A percentile compares a stretch with the other conserved stretches of the same genome.
phyloP scores from a whole-genome alignment of 257 asterid genomes.

The Nemophila menziesii region DNA sequence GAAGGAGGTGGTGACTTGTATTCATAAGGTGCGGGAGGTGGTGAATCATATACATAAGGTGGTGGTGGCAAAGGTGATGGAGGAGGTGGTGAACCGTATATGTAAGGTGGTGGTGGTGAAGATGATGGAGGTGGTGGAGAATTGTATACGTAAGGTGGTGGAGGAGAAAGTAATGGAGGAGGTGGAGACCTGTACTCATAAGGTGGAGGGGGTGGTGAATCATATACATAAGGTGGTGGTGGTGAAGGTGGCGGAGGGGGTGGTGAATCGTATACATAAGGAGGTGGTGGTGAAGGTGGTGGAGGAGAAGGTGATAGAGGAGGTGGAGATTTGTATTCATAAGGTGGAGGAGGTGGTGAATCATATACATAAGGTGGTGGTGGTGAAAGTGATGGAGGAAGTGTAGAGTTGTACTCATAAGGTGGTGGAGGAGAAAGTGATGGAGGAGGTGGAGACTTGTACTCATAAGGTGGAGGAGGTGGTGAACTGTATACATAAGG shows the following conservation, averaged over 20 bases:
- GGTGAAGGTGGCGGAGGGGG: constrained; percentile 4
- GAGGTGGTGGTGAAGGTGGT: constrained; percentile 7
- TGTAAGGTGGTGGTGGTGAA: constrained; percentile 14
- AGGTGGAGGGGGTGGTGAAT: constrained; percentile 12
- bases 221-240: constrained; percentile 12
- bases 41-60: constrained; percentile 9
- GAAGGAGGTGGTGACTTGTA: too few relatives aligned
- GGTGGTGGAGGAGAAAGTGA: constrained; percentile 18
- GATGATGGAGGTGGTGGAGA: too few relatives aligned
- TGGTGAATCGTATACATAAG: constrained; percentile 12
- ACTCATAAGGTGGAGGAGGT: constrained; percentile 15
- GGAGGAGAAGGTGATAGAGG: constrained; percentile 24
- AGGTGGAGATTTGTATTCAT: constrained; percentile 19
- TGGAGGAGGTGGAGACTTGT: constrained; percentile 24
- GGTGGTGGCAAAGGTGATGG: neutral
- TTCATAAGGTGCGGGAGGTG: constrained; percentile 27
- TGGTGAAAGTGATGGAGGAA: constrained; percentile 22
- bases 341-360: constrained; percentile 17
- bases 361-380: constrained; percentile 22
- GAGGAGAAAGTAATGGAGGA: constrained; percentile 23
- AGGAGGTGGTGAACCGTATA: constrained; percentile 16
- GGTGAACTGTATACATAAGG: constrained; percentile 34
- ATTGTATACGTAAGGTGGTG: too few relatives aligned
- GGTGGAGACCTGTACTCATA: constrained; percentile 30
- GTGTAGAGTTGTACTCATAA: constrained; percentile 16